phyloP scores from a whole-genome alignment of 2,329 filamentous ascomycete species.

The Nemania abortiva region DNA sequence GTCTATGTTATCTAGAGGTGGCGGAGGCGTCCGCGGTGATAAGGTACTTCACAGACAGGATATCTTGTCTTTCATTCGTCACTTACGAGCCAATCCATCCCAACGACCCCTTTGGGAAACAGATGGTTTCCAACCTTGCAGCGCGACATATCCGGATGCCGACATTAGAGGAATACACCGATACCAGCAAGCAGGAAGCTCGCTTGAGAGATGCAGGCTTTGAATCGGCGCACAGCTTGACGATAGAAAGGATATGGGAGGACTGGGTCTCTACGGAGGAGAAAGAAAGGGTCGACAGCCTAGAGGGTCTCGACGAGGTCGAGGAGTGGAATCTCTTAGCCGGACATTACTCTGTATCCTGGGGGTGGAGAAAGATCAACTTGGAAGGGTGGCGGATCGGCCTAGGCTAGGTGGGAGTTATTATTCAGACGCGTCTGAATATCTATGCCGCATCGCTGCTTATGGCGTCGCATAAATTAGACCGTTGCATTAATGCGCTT shows the following conservation, averaged over 20 bases:
- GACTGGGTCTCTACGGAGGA: slow-evolving; percentile 78
- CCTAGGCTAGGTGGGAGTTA: neutral
- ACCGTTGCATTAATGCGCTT: too few relatives aligned
- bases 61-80: slow-evolving; percentile 68
- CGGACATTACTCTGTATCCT: slow-evolving; percentile 88
- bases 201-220: slow-evolving; percentile 78
- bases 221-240: slow-evolving; percentile 55
- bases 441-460: neutral
- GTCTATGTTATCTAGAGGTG: slow-evolving; percentile 86
- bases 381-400: slow-evolving; percentile 47
- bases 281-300: slow-evolving; percentile 79
- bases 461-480: too few relatives aligned
- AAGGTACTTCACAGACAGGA: slow-evolving; percentile 69
- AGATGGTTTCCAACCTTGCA: slow-evolving; percentile 92
- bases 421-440: neutral
- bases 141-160: slow-evolving; percentile 86
- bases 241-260: slow-evolving; percentile 75
- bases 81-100: slow-evolving; percentile 92
- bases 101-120: slow-evolving; percentile 86
- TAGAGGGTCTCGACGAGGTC: slow-evolving; percentile 94
- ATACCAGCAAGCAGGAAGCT: slow-evolving; percentile 74
- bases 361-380: slow-evolving; percentile 78
- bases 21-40: slow-evolving; percentile 73
- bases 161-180: slow-evolving; percentile 79
- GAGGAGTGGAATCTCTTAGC: slow-evolving; percentile 93